Conservation (phyloP, 257 asterid genomes). For the Solanum verrucosum region DNA sequence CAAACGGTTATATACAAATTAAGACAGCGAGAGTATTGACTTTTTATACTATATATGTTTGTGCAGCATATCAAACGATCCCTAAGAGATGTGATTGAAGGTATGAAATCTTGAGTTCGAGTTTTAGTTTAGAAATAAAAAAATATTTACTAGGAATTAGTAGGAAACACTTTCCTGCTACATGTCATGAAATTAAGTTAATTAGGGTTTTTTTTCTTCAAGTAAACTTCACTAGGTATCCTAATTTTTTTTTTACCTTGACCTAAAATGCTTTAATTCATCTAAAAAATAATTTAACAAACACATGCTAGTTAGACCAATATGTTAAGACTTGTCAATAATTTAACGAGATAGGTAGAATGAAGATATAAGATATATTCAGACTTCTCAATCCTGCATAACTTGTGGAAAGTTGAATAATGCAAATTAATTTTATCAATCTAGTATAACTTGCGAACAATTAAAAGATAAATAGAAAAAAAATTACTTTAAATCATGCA, state of each 20-base stretch:
- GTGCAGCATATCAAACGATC: too few relatives aligned
- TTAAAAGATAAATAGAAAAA: background rate
- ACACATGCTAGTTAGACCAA: background rate
- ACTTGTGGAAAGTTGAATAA: background rate
- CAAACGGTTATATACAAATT: too few relatives aligned
- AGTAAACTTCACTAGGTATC: background rate
- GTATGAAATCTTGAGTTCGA: background rate
- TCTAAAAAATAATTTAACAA: too few relatives aligned
- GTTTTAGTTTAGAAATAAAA: too few relatives aligned
- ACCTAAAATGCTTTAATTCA: background rate
- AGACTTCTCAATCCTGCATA: too few relatives aligned
- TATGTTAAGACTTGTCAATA: background rate
- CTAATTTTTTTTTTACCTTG: background rate
- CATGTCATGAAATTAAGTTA: background rate
- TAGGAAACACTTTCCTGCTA: too few relatives aligned
- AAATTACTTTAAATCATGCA: background rate
- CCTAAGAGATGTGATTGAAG: too few relatives aligned
- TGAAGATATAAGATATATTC: too few relatives aligned
- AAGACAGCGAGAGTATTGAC: too few relatives aligned
- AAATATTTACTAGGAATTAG: too few relatives aligned
- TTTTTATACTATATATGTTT: too few relatives aligned
- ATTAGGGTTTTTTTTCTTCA: background rate
- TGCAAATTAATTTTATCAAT: rapidly evolving
- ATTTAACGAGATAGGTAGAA: too few relatives aligned
- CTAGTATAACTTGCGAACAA: rapidly evolving